Conservation (phyloP, 768 basidiomycete genomes). For the Boletellus emodensis region DNA sequence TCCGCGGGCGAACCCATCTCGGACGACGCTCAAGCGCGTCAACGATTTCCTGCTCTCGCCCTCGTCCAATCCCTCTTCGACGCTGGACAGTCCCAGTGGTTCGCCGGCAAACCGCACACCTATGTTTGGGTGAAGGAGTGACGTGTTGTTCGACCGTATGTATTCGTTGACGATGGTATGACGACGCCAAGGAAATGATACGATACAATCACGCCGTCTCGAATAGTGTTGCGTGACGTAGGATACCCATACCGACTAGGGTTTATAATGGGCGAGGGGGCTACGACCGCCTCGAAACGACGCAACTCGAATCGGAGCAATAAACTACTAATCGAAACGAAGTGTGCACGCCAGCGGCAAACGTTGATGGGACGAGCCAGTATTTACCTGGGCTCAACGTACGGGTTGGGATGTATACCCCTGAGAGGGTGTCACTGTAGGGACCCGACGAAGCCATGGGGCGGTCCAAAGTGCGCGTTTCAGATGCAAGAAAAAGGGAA, state of each 20-base stretch:
- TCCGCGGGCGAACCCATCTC: slow-evolving; percentile 78
- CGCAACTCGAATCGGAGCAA: slow-evolving; percentile 37
- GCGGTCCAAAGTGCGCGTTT: slow-evolving; percentile 25
- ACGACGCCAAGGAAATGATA: neutral
- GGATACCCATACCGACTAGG: neutral
- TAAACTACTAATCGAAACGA: slow-evolving; percentile 63
- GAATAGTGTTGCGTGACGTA: neutral
- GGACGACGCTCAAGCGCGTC: slow-evolving; percentile 73
- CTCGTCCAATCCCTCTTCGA: neutral
- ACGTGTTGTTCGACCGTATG: neutral
- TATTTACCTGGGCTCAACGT: slow-evolving; percentile 60
- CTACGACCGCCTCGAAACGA: slow-evolving; percentile 12
- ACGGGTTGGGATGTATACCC: slow-evolving; percentile 57
- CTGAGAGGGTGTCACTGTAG: slow-evolving; percentile 71
- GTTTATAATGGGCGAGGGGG: too few species aligned
- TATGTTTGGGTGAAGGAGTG: neutral
- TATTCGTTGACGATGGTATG: neutral
- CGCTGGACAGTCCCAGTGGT: neutral
- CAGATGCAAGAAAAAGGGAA: slow-evolving; percentile 45
- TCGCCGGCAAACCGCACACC: neutral
- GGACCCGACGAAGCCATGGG: slow-evolving; percentile 70
- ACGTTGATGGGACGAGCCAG: slow-evolving; percentile 70
- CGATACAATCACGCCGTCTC: neutral
- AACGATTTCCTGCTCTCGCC: slow-evolving; percentile 68
- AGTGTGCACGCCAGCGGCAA: slow-evolving; percentile 51